Evolutionary conservation across 352 stramenopile genomes (phyloP).

Genomic region (Achlya hypogyna): DNA sequence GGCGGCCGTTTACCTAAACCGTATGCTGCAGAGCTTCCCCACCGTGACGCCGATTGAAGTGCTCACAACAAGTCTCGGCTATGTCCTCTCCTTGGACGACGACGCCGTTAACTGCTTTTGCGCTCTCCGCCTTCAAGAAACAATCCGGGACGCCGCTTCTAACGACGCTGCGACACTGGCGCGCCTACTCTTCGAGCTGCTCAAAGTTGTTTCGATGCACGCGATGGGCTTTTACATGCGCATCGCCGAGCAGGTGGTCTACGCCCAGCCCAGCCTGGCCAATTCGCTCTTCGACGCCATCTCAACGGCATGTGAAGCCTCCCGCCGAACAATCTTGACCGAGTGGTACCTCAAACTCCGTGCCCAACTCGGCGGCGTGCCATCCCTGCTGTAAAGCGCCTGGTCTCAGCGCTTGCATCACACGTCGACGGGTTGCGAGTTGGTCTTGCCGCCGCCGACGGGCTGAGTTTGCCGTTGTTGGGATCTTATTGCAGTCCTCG

Average conservation of each 20-base stretch:
- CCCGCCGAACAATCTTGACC: background rate
- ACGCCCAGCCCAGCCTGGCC: background rate
- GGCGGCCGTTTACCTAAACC: background rate
- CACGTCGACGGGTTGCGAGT: background rate
- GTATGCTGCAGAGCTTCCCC: background rate
- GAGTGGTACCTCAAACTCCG: background rate
- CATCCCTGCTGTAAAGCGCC: background rate
- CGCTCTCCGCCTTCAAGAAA: background rate
- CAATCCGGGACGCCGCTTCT: background rate
- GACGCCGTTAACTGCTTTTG: background rate
- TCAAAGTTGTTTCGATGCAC: background rate
- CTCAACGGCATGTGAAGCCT: background rate
- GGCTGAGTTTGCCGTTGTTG: background rate
- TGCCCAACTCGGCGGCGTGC: background rate
- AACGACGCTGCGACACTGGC: background rate
- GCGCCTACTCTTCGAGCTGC: background rate
- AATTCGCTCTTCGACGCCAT: background rate
- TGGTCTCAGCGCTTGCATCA: background rate
- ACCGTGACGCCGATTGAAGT: background rate
- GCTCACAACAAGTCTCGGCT: background rate
- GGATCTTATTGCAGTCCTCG: background rate
- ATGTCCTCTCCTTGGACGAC: background rate
- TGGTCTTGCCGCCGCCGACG: background rate
- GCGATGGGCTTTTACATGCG: background rate
- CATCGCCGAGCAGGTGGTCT: constrained; percentile 2